Evolutionary conservation across 2,329 filamentous ascomycete genomes (phyloP).

Genomic region (Cytospora piceicola): DNA sequence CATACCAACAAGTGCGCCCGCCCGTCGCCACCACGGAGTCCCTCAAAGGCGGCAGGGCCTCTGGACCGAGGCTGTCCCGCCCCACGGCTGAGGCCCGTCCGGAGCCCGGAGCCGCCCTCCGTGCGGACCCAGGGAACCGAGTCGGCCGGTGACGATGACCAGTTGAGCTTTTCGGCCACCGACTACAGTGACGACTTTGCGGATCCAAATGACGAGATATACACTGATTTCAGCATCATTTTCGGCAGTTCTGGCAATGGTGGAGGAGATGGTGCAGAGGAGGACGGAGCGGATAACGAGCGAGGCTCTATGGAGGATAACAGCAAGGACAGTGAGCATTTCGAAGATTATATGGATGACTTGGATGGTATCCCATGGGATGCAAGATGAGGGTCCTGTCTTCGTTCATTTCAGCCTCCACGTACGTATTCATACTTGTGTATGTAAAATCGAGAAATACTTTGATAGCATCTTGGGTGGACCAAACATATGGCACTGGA

Average conservation of each 20-base stretch:
- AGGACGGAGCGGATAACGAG: slow-evolving; percentile 38
- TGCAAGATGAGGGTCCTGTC: slow-evolving; percentile 34
- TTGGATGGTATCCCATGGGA: slow-evolving; percentile 58
- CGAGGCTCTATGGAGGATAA: background rate
- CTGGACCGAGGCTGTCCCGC: slow-evolving; percentile 17
- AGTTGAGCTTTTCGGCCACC: slow-evolving; percentile 52
- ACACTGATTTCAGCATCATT: slow-evolving; percentile 58
- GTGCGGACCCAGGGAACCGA: slow-evolving; percentile 33
- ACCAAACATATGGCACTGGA: background rate
- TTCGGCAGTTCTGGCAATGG: slow-evolving; percentile 44
- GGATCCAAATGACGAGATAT: slow-evolving; percentile 54
- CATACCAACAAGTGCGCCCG: slow-evolving; percentile 1
- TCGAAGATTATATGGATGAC: slow-evolving; percentile 60
- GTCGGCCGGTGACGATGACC: slow-evolving; percentile 47
- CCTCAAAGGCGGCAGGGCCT: slow-evolving; percentile 4
- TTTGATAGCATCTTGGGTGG: background rate
- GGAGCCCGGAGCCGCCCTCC: slow-evolving; percentile 42
- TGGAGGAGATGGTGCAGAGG: slow-evolving; percentile 35
- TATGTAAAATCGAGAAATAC: no score
- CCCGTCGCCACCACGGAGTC: slow-evolving; percentile 11
- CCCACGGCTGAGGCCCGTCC: slow-evolving; percentile 35
- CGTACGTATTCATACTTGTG: background rate
- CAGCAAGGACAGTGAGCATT: slow-evolving; percentile 40
- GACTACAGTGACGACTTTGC: slow-evolving; percentile 48
- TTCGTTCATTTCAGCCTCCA: background rate